A percentile compares a stretch with the other conserved stretches of the same genome.
Evolutionary conservation across 1,284 basidiomycete species (phyloP).

Genomic region (Trametes polyzona): DNA sequence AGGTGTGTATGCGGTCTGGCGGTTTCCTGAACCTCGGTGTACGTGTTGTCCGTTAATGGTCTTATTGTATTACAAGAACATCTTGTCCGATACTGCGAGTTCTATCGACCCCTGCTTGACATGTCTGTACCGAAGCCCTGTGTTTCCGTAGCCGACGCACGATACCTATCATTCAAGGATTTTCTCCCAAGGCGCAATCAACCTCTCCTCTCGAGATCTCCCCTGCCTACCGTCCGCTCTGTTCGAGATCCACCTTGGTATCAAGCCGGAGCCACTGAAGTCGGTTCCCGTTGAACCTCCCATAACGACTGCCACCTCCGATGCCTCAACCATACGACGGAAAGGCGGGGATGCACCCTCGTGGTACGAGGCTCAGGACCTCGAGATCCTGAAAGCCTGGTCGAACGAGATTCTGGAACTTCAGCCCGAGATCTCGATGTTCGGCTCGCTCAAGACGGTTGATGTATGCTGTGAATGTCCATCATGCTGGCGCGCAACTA

Average conservation of each 20-base stretch:
- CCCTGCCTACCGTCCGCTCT: slow-evolving; percentile 73
- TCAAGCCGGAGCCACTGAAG: slow-evolving; percentile 67
- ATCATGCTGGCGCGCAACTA: too few relatives aligned
- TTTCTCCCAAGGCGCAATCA: slow-evolving; percentile 60
- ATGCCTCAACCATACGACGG: slow-evolving; percentile 18
- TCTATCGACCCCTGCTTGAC: slow-evolving; percentile 16
- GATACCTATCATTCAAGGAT: slow-evolving; percentile 27
- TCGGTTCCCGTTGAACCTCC: slow-evolving; percentile 65
- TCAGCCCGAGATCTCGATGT: slow-evolving; percentile 79
- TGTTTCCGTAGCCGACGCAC: slow-evolving; percentile 25
- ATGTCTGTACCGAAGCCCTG: slow-evolving; percentile 12
- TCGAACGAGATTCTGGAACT: slow-evolving; percentile 78
- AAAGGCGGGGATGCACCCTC: slow-evolving; percentile 47
- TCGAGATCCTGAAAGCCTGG: slow-evolving; percentile 73
- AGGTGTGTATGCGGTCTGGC: too few relatives aligned
- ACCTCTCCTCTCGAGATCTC: slow-evolving; percentile 70
- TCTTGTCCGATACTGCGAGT: not conserved
- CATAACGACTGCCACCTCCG: slow-evolving; percentile 44
- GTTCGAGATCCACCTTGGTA: slow-evolving; percentile 78
- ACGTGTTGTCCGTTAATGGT: too few relatives aligned
- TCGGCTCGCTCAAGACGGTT: slow-evolving; percentile 75
- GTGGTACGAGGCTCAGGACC: slow-evolving; percentile 81
- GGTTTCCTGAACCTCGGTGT: too few relatives aligned
- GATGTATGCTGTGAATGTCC: too few relatives aligned
- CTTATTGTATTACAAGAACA: too few relatives aligned